Evolutionary conservation across 2,329 filamentous ascomycete genomes (phyloP), one percentile per base, ranked within the genome.

Genomic region (Pseudomassariella vexata): DNA sequence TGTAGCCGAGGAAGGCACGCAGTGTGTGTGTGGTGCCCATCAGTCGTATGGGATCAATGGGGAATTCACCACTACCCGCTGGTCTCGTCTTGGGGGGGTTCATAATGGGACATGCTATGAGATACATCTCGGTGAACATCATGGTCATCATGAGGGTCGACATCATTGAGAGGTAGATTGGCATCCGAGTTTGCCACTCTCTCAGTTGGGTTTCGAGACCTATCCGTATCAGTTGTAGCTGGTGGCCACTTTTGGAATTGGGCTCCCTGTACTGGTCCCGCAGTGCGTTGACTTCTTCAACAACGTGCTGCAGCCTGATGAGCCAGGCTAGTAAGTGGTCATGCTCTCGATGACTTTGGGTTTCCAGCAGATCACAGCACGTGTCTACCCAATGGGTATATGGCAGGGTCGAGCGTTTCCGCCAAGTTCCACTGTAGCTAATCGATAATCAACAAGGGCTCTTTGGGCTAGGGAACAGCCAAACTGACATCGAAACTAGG

Each of bases 131-230:
- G 9, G 50, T 48, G 32, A 62, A 59, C 5, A 62, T 41, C 5
- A 53, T 45, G 9, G 55, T 39, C 15, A 68, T 45, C 5, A 55
- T 46, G 25, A 56, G 41, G 20, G 50, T 54, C 16, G 55, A 36
- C 11, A 45, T 43, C 5, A 47, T 42, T 3, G 53, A 47, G 12
- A 66, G 37, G 7, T 53, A 42, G 1, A 44, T 40, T 0, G 61
- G 46, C 31, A 73, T 62, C 3, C 36, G 38, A 5, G 45, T 39
- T 24, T 61, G 55, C 41, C 63, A 60, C 23, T 70, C 62, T n/a
- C 45, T 41, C 7, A 67, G 47, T 40, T 73, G 67, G 3, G 61
- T 47, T 36, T 70, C 65, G 18, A 73, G 56, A 0, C 70, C 69
- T 2, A 61, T 52, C n/a, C 67, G 45, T 37, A 73, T 55, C 12